phyloP scores from a whole-genome alignment of 1,284 basidiomycete species.

The Vanrija sp. region DNA sequence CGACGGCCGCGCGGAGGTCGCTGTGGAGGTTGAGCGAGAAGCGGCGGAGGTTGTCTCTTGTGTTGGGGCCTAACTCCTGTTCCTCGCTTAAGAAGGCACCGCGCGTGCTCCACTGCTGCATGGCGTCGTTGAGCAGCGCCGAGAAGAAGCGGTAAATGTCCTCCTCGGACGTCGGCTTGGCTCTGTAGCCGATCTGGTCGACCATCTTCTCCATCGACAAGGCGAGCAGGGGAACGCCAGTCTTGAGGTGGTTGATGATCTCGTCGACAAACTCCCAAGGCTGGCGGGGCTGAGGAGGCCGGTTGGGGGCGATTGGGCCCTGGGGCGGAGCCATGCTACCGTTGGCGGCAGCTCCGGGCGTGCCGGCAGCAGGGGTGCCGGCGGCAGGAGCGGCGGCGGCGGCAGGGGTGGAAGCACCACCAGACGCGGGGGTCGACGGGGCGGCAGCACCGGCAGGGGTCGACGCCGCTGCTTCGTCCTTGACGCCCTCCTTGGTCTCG shows the following conservation, averaged over 20 bases:
- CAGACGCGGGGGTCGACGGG: conserved; percentile 12
- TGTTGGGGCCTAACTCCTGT: conserved; percentile 62
- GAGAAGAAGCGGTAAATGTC: conserved; percentile 91
- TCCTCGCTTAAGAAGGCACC: conserved; percentile 69
- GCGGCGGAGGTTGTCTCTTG: conserved; percentile 59
- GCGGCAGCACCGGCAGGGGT: conserved; percentile 15
- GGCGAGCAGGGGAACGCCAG: conserved; percentile 90
- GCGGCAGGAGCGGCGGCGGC: conserved; percentile 13
- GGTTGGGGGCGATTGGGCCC: conserved; percentile 11
- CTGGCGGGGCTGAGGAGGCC: conserved; percentile 56
- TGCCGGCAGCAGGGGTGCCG: conserved; percentile 28
- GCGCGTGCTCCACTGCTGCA: conserved; percentile 65
- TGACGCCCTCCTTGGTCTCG: conserved; percentile 21
- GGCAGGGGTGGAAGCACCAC: conserved; percentile 15
- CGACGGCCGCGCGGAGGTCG: conserved; percentile 73
- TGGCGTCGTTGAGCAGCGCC: conserved; percentile 67
- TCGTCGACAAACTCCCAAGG: conserved; percentile 93
- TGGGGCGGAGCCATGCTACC: conserved; percentile 32
- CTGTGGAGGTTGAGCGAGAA: conserved; percentile 68
- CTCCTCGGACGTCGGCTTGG: conserved; percentile 88
- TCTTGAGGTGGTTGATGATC: conserved; percentile 90
- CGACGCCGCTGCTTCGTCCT: conserved; percentile 22
- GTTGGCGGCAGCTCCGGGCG: conserved; percentile 28
- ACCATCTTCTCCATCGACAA: conserved; percentile 96
- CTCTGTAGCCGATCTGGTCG: conserved; percentile 87